Evolutionary conservation across 192 early-diverging fungal species (phyloP).

Genomic region (Lunasporangiospora selenospora): DNA sequence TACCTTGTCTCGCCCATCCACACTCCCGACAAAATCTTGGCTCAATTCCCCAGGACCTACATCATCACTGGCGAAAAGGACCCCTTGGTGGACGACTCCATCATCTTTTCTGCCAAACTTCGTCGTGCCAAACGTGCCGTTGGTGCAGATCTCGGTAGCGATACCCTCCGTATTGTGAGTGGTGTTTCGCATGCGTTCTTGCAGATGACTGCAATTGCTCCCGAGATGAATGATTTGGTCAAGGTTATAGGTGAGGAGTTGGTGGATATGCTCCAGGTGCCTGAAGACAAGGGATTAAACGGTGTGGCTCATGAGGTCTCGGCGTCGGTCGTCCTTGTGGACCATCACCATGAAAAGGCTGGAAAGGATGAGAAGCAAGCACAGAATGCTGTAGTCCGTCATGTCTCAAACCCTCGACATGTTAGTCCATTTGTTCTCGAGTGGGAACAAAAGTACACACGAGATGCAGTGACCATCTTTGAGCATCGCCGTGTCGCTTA

Average conservation of each 20-base stretch:
- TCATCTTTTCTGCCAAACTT: slow-evolving; percentile 87
- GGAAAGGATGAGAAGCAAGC: too few species aligned
- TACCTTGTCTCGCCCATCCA: slow-evolving; percentile 88
- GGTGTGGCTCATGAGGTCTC: background rate
- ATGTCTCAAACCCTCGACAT: slow-evolving; percentile 18
- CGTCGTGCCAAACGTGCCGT: slow-evolving; percentile 76
- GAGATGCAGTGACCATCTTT: slow-evolving; percentile 35
- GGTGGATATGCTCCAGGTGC: slow-evolving; percentile 24
- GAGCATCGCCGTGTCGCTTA: slow-evolving; percentile 47
- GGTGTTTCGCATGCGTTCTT: slow-evolving; percentile 72
- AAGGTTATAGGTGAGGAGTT: slow-evolving; percentile 50
- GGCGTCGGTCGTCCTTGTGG: slow-evolving; percentile 7
- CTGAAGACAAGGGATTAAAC: background rate
- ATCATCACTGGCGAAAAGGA: slow-evolving; percentile 96
- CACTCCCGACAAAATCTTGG: slow-evolving; percentile 85
- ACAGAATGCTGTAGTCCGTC: background rate
- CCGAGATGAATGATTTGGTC: slow-evolving; percentile 66
- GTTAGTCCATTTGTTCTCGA: slow-evolving; percentile 15
- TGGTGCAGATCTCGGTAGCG: slow-evolving; percentile 18
- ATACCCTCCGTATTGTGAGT: slow-evolving; percentile 68
- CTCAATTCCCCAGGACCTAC: slow-evolving; percentile 89
- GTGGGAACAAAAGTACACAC: slow-evolving; percentile 31
- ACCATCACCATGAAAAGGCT: too few species aligned
- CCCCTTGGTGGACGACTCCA: slow-evolving; percentile 96
- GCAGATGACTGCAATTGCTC: slow-evolving; percentile 76